These are phyloP conservation scores for Thalassiosira profunda DNA, from an alignment of 108 stramenopile genomes.

Conservation along the genomic window DNA sequence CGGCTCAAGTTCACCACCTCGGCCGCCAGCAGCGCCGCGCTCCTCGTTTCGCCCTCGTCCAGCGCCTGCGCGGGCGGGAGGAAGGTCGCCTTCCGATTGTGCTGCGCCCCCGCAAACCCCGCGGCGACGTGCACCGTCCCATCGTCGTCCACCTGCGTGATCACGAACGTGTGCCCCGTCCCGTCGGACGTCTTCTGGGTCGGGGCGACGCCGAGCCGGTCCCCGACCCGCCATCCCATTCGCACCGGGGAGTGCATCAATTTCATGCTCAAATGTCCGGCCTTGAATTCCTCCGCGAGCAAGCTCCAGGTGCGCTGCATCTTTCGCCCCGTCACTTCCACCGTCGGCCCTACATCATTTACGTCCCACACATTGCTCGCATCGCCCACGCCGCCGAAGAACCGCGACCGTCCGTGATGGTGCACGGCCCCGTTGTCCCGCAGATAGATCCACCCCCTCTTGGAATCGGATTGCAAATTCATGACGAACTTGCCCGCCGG, in stretches of 20 bases:
- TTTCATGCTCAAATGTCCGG: constrained; percentile 30
- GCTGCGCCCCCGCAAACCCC: constrained; percentile 11
- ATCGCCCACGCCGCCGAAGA: constrained; percentile 36
- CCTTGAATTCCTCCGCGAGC: constrained; percentile 24
- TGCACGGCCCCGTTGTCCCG: constrained; percentile 62
- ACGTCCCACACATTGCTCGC: constrained; percentile 6
- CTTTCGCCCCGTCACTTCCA: constrained; percentile 38
- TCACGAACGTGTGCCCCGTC: constrained; percentile 48
- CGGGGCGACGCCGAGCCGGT: constrained; percentile 62
- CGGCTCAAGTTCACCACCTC: constrained; percentile 64
- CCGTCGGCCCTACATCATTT: too few species aligned
- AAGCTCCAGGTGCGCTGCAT: constrained; percentile 60
- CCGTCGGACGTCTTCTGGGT: constrained; percentile 43
- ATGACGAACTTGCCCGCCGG: constrained; percentile 33
- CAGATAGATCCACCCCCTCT: constrained; percentile 57
- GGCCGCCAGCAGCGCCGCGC: constrained; percentile 47
- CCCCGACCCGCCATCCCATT: constrained; percentile 67
- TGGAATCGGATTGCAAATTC: too few species aligned
- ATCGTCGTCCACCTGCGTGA: constrained; percentile 31
- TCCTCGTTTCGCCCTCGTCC: too few species aligned
- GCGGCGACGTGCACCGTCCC: constrained; percentile 40
- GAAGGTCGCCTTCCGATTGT: constrained; percentile 47
- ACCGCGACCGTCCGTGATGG: constrained; percentile 27
- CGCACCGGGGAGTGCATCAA: constrained; percentile 52
- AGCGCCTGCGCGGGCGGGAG: background rate